Percentiles rank a stretch among this genome's conserved stretches.
These are phyloP conservation scores for Xylaria nigripes DNA, from an alignment of 495 filamentous ascomycete species.

Conservation along the genomic window DNA sequence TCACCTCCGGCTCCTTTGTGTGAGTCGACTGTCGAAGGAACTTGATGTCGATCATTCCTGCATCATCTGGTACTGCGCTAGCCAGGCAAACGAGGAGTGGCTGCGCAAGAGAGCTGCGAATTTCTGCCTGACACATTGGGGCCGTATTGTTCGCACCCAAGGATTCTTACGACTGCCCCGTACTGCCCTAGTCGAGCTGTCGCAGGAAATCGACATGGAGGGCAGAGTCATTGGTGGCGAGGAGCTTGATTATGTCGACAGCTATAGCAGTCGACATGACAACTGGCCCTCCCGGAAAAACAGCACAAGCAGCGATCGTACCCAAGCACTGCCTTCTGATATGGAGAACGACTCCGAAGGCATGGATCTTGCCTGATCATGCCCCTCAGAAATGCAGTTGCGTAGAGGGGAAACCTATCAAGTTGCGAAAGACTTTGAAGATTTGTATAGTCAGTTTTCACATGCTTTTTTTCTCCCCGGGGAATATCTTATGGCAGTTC, in stretches of 20 bases:
- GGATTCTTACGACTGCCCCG: conserved; percentile 77
- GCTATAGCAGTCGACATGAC: conserved; percentile 55
- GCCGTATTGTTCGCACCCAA: conserved; percentile 78
- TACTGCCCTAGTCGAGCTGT: conserved; percentile 75
- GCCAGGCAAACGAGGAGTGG: conserved; percentile 86
- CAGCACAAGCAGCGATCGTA: conserved; percentile 51
- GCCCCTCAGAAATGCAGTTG: not conserved
- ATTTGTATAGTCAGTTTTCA: not conserved
- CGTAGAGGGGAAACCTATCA: not conserved
- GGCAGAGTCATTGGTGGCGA: conserved; percentile 76
- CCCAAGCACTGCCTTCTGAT: conserved; percentile 52
- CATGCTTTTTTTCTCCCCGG: not conserved
- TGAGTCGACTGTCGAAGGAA: conserved; percentile 78
- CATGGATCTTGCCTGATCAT: conserved; percentile 38
- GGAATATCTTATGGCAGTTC: not conserved
- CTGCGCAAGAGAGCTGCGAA: conserved; percentile 74
- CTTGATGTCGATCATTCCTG: conserved; percentile 91
- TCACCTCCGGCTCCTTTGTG: conserved; percentile 77
- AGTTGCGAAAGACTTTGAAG: not conserved
- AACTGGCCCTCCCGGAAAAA: conserved; percentile 45
- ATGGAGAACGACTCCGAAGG: conserved; percentile 60
- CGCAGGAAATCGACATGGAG: conserved; percentile 84
- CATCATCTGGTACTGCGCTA: conserved; percentile 90
- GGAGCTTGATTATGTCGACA: conserved; percentile 72
- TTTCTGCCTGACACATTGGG: conserved; percentile 92